Conservation (phyloP, 208 protist species). For the Leptomonas seymouri region DNA sequence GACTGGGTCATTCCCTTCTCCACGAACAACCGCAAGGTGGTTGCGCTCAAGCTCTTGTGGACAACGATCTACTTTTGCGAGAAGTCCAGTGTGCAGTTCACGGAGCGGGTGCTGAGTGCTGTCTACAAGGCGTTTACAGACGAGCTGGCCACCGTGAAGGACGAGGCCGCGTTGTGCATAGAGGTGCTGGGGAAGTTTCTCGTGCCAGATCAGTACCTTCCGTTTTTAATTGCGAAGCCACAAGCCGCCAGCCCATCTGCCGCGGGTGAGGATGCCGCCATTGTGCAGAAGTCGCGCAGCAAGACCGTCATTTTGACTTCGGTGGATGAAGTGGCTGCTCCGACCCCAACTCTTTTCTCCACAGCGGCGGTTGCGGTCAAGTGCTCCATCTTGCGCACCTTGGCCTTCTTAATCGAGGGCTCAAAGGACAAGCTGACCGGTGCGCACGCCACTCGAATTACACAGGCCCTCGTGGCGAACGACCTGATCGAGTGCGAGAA, state of each 20-base stretch:
- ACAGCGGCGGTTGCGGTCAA: conserved; percentile 78
- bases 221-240: conserved; percentile 76
- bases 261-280: conserved; percentile 27
- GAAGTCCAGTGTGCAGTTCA: conserved; percentile 81
- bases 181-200: conserved; percentile 87
- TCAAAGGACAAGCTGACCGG: conserved; percentile 64
- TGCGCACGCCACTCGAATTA: conserved; percentile 62
- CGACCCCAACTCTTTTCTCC: conserved; percentile 79
- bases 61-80: conserved; percentile 80
- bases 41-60: conserved; percentile 83
- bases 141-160: conserved; percentile 67
- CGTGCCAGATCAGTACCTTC: conserved; percentile 90
- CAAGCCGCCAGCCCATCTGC: not conserved
- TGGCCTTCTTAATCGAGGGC: conserved; percentile 70
- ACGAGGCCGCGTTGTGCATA: conserved; percentile 76
- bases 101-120: conserved; percentile 77
- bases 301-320: conserved; percentile 74
- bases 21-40: conserved; percentile 80
- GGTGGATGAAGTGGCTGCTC: conserved; percentile 24
- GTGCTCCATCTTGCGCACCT: conserved; percentile 71
- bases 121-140: conserved; percentile 88
- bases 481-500: conserved; percentile 75
- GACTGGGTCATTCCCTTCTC: conserved; percentile 91
- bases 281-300: conserved; percentile 50
- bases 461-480: conserved; percentile 57